Evolutionary conservation across 139 green algal genomes (phyloP).

Genomic region (Chlorella sp.): DNA sequence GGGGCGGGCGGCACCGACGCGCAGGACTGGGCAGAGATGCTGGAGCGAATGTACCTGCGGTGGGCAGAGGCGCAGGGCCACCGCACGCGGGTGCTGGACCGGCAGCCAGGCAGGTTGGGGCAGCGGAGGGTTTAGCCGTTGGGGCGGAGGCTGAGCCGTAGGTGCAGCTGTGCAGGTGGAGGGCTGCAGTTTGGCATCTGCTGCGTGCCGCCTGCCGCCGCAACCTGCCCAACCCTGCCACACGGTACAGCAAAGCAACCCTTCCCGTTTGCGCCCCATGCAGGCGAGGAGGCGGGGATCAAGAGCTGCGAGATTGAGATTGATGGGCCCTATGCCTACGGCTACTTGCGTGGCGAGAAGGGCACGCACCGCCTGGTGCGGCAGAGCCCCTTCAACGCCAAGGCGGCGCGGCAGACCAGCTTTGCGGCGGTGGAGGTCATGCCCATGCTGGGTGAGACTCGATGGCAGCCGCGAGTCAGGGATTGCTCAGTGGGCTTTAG

Average conservation of each 20-base stretch:
- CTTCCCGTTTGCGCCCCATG: not conserved
- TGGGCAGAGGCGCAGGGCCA: constrained; percentile 77
- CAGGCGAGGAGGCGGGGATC: constrained; percentile 89
- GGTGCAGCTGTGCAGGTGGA: not conserved
- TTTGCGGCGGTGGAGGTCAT: constrained; percentile 96
- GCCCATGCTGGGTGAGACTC: constrained; percentile 55
- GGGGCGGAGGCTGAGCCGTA: not conserved
- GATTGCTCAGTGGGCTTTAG: too few species aligned
- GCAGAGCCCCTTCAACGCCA: constrained; percentile 92
- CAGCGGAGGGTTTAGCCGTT: not conserved
- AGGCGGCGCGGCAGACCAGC: constrained; percentile 90
- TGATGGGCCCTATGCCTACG: constrained; percentile 77
- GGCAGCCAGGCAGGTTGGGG: constrained; percentile 24
- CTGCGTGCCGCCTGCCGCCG: not conserved
- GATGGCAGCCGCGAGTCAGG: too few species aligned
- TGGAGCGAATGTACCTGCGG: constrained; percentile 93
- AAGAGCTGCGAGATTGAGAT: constrained; percentile 90
- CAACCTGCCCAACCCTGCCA: too few species aligned
- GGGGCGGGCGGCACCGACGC: constrained; percentile 88
- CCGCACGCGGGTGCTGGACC: constrained; percentile 39
- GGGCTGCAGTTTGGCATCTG: not conserved
- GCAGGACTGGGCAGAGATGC: constrained; percentile 94
- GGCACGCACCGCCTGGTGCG: constrained; percentile 96
- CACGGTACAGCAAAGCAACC: too few species aligned
- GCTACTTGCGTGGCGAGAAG: constrained; percentile 83